Evolutionary conservation across 208 protist genomes (phyloP), one percentile per base, ranked within the genome.

Genomic region (Crithidia expoeki): DNA sequence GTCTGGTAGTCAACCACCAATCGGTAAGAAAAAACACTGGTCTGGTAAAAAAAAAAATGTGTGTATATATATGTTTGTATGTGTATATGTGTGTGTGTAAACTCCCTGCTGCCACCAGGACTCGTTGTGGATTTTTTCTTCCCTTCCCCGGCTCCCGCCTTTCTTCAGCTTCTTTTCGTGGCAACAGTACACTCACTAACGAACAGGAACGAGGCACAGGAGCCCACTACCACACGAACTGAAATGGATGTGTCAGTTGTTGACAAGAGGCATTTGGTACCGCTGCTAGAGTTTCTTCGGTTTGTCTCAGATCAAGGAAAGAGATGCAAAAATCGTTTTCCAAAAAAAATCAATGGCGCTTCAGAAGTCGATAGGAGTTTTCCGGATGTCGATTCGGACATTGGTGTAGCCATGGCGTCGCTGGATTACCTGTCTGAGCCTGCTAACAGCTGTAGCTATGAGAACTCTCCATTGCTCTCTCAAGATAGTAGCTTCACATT

Each of bases 221-320:
- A 44, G 38, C 38, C 38, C 46, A 50, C 46, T 50, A 6, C 19
- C 14, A 50, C 19, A 21, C 19, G 32, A 55, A 4, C 7, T 6
- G 28, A 38, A 32, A 68, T 68, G 49, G 4, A 30, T 14, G 12
- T 5, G 2, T 32, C 33, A 10, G 21, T n/a, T 47, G 25, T 2
- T 27, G 74, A 81, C 0, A 68, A 68, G 40, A 78, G 68, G 51
- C 77, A 85, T 56, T 46, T 83, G 5, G 55, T 55, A 17, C 83
- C 83, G 6, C 62, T 89, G 38, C 64, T 84, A 32, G 80, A 85
- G 33, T 89, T 89, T 55, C 74, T 89, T 38, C 57, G 57, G 32
- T 75, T 73, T 62, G 58, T 85, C 9, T 53, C 53, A 2, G 51
- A 68, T 9, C 47, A 44, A n/a, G 36, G 58, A 9, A 59, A 27